Percentiles rank a stretch among this genome's conserved stretches.
Conservation (phyloP, 495 filamentous ascomycete genomes). For the Cryomyces minteri region DNA sequence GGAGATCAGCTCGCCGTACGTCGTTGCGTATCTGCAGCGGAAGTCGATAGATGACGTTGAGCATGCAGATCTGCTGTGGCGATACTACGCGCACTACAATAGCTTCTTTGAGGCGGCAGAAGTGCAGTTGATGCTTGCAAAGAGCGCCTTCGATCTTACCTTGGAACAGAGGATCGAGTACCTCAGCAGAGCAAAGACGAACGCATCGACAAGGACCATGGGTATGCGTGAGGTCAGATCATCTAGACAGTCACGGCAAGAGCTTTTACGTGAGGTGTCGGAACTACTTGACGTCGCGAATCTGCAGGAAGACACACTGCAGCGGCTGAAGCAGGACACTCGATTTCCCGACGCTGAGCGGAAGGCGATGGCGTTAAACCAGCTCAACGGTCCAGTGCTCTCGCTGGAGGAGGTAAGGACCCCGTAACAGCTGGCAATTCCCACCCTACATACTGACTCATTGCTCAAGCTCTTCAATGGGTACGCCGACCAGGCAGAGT, state of each 20-base stretch:
- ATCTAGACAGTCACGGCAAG: conserved; percentile 48
- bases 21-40: conserved; percentile 69
- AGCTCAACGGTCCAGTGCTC: conserved; percentile 57
- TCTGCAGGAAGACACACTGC: conserved; percentile 82
- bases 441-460: conserved; percentile 1
- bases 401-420: conserved; percentile 51
- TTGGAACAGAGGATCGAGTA: conserved; percentile 74
- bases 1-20: conserved; percentile 60
- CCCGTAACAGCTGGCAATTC: not conserved
- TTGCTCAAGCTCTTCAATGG: conserved; percentile 60
- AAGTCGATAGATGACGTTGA: conserved; percentile 45
- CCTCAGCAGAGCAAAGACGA: conserved; percentile 70
- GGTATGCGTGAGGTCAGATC: conserved; percentile 32
- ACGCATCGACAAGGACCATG: conserved; percentile 55
- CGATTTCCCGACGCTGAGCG: conserved; percentile 39
- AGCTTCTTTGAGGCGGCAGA: conserved; percentile 69
- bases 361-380: conserved; percentile 36
- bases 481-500: conserved; percentile 72
- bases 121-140: conserved; percentile 69
- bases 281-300: conserved; percentile 85
- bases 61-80: conserved; percentile 84
- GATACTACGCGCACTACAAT: conserved; percentile 63
- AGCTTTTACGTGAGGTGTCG: conserved; percentile 60
- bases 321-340: conserved; percentile 52
- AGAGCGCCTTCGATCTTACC: conserved; percentile 54